Conservation (phyloP, 1,139 yeast genomes). For the Kodamaea arcana region DNA sequence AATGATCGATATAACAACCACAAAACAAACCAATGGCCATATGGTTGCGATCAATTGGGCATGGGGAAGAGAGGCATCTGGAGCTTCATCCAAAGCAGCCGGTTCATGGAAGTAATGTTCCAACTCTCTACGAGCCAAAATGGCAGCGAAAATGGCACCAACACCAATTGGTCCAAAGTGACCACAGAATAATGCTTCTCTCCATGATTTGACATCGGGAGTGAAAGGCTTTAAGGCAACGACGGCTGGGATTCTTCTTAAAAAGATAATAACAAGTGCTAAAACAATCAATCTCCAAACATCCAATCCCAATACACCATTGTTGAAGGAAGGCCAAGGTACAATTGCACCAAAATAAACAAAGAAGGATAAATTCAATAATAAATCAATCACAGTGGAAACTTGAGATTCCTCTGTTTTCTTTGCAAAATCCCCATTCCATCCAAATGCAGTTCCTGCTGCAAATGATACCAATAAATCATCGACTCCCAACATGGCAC, state of each 20-base stretch:
- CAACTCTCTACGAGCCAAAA: slow-evolving; percentile 75
- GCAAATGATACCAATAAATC: slow-evolving; percentile 90
- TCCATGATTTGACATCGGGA: slow-evolving; percentile 93
- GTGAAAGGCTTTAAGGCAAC: slow-evolving; percentile 71
- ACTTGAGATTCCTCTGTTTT: slow-evolving; percentile 91
- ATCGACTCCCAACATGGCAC: slow-evolving; percentile 88
- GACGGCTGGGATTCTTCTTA: slow-evolving; percentile 87
- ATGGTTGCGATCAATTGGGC: slow-evolving; percentile 68
- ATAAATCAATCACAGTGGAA: slow-evolving; percentile 84
- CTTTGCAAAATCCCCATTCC: slow-evolving; percentile 92
- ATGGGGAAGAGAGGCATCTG: slow-evolving; percentile 51
- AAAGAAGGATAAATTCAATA: slow-evolving; percentile 81
- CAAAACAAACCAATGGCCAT: slow-evolving; percentile 89
- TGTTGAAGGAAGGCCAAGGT: slow-evolving; percentile 87
- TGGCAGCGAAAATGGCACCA: slow-evolving; percentile 90
- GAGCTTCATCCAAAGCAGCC: slow-evolving; percentile 57
- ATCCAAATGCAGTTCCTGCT: slow-evolving; percentile 94
- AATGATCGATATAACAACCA: slow-evolving; percentile 80
- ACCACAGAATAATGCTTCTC: slow-evolving; percentile 93
- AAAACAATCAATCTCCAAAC: slow-evolving; percentile 83
- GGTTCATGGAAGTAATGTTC: slow-evolving; percentile 57
- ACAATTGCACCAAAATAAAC: slow-evolving; percentile 92
- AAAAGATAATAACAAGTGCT: slow-evolving; percentile 77
- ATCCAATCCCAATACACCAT: slow-evolving; percentile 58
- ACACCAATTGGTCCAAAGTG: slow-evolving; percentile 99